These are phyloP conservation scores for Amanita subjunquillea DNA, from an alignment of 768 basidiomycete genomes.

Conservation along the genomic window DNA sequence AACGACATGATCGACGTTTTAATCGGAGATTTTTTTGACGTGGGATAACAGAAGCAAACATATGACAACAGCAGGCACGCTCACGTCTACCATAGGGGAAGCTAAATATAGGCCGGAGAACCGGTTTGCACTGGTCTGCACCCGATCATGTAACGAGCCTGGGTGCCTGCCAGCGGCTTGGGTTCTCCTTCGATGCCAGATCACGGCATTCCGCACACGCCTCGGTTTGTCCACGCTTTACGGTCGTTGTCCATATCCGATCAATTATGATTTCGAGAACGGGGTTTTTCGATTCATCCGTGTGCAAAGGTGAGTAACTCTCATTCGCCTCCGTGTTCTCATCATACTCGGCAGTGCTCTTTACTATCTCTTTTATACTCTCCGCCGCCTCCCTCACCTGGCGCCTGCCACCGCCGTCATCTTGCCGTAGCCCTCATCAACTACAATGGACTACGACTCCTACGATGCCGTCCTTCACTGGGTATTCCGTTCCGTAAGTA, in stretches of 20 bases:
- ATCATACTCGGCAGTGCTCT: too few relatives aligned
- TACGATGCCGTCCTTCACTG: slow-evolving; percentile 75
- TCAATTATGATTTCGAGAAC: background rate
- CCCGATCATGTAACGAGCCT: too few relatives aligned
- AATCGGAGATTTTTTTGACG: too few relatives aligned
- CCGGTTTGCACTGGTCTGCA: background rate
- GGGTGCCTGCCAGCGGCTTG: background rate
- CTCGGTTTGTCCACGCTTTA: background rate
- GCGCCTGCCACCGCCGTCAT: slow-evolving; percentile 15
- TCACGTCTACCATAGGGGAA: background rate
- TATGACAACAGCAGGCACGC: background rate
- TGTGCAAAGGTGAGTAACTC: slow-evolving; percentile 7
- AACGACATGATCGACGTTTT: too few relatives aligned
- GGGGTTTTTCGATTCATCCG: background rate
- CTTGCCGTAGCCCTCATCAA: slow-evolving; percentile 21
- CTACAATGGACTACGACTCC: slow-evolving; percentile 64
- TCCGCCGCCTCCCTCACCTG: slow-evolving; percentile 14
- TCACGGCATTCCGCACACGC: background rate
- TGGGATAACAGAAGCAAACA: background rate
- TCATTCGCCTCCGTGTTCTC: slow-evolving; percentile 5
- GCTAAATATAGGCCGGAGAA: background rate
- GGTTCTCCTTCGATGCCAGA: background rate
- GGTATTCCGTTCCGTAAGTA: slow-evolving; percentile 61
- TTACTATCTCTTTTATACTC: slow-evolving; percentile 24
- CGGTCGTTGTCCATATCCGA: background rate